These are phyloP conservation scores for Candida adriatica DNA, from an alignment of 805 yeast species.

Conservation along the genomic window DNA sequence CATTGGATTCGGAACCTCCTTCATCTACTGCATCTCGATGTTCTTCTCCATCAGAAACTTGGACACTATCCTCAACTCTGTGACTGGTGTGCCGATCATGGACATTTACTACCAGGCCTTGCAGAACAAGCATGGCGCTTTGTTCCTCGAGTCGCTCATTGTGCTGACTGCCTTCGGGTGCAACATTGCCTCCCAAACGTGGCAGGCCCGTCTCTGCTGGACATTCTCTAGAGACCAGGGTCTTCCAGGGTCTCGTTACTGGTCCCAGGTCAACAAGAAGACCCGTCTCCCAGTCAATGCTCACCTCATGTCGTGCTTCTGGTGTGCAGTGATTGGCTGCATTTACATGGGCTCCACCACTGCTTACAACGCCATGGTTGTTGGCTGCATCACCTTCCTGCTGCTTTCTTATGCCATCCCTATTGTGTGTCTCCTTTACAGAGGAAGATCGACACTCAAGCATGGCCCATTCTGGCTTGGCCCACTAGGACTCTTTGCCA, in stretches of 20 bases:
- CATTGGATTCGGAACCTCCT: conserved; percentile 58
- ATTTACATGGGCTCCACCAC: conserved; percentile 60
- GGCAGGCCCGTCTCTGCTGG: conserved; percentile 66
- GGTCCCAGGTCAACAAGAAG: conserved; percentile 39
- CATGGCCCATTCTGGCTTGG: conserved; percentile 70
- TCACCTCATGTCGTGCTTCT: conserved; percentile 44
- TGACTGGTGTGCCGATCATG: conserved; percentile 54
- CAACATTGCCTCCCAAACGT: conserved; percentile 54
- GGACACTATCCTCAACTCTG: conserved; percentile 38
- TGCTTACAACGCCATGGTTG: conserved; percentile 59
- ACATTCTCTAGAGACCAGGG: conserved; percentile 64
- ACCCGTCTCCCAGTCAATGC: conserved; percentile 55
- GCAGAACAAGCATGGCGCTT: conserved; percentile 45
- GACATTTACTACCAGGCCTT: conserved; percentile 58
- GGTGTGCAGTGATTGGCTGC: conserved; percentile 51
- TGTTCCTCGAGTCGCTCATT: conserved; percentile 41
- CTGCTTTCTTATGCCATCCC: conserved; percentile 55
- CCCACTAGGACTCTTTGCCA: conserved; percentile 42
- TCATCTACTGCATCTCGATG: conserved; percentile 45
- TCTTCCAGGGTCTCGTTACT: conserved; percentile 44
- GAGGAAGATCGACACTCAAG: conserved; percentile 43
- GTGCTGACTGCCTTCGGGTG: conserved; percentile 51
- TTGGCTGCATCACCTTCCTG: conserved; percentile 54
- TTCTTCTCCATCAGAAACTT: conserved; percentile 53
- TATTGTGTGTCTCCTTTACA: conserved; percentile 36